Conservation (phyloP, 345 rosid species). For the Linum tenue region DNA sequence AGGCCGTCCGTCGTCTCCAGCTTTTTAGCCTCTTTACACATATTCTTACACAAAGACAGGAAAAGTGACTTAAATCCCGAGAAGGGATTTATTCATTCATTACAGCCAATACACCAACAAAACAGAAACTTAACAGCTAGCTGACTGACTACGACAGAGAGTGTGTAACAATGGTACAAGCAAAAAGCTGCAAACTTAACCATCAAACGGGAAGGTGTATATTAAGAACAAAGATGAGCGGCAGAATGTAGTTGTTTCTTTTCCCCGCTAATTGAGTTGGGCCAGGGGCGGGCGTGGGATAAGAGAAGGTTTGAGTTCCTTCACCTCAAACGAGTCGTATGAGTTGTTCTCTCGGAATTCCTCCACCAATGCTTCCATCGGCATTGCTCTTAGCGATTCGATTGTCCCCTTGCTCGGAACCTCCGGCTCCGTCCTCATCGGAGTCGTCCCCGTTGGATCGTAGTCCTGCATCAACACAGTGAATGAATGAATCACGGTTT, state of each 20-base stretch:
- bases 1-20: too few relatives aligned
- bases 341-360: slow-evolving; percentile 81
- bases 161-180: neutral
- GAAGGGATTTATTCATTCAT: neutral
- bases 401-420: slow-evolving; percentile 64
- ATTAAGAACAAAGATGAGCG: neutral
- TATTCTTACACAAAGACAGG: too few relatives aligned
- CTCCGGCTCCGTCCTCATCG: slow-evolving; percentile 56
- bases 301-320: slow-evolving; percentile 64
- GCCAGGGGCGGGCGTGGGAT: slow-evolving; percentile 83
- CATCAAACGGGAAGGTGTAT: neutral
- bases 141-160: too few relatives aligned
- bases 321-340: slow-evolving; percentile 60
- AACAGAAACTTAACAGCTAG: too few relatives aligned
- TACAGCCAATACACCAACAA: neutral
- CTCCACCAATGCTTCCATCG: slow-evolving; percentile 61
- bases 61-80: neutral
- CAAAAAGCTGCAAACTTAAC: neutral
- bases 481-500: neutral
- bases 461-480: slow-evolving; percentile 45
- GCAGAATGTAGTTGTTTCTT: neutral
- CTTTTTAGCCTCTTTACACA: too few relatives aligned
- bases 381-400: slow-evolving; percentile 77
- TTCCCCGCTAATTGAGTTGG: slow-evolving; percentile 45
- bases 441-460: slow-evolving; percentile 74